Evolutionary conservation across 768 basidiomycete species (phyloP), one percentile per base, ranked within the genome.

Genomic region (Suillus occidentalis): DNA sequence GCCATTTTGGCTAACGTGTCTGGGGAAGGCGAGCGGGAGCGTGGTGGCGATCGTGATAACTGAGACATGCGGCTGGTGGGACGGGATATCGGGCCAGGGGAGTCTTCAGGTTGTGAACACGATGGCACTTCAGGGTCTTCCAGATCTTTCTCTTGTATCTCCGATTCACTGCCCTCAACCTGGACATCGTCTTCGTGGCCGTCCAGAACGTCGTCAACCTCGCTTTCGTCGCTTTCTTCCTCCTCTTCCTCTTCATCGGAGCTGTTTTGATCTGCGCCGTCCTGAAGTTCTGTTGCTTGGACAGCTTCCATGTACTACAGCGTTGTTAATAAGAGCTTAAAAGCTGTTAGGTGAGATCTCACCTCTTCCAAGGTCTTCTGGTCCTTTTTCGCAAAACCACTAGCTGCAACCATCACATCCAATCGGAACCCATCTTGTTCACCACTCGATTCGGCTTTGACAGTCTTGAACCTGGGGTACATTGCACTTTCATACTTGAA

Each of bases 321-420:
- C 61, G 64, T 74, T 66, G 67, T 70, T 62, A 68, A 60, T 68
- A 66, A 68, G 64, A 62, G 64, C 60, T 67, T n/a, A 39, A 64
- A 60, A 67, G 67, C 40, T 28, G 65, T 65, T 40, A 71, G 66
- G 58, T 60, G 69, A 60, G 59, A 71, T 76, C 86, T 72, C 66
- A 96, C 96, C 82, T 95, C 89, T 77, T 95, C 94, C 63, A 98
- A 79, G 49, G 85, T 78, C 72, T 88, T 87, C 83, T 92, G 87
- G 72, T 97, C 90, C 71, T 89, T 89, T 69, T 89, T 84, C 66
- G 88, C 88, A 77, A 97, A 98, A 31, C 97, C 97, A 80, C 94
- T 97, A 3, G 97, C 97, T 58, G 91, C 91, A 7, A 98, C 96
- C 68, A 93, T 84, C 22, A 97, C 88, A 79, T 99, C 97, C 56